phyloP scores from a whole-genome alignment of 495 filamentous ascomycete genomes.

The Aspergillus nanangensis region DNA sequence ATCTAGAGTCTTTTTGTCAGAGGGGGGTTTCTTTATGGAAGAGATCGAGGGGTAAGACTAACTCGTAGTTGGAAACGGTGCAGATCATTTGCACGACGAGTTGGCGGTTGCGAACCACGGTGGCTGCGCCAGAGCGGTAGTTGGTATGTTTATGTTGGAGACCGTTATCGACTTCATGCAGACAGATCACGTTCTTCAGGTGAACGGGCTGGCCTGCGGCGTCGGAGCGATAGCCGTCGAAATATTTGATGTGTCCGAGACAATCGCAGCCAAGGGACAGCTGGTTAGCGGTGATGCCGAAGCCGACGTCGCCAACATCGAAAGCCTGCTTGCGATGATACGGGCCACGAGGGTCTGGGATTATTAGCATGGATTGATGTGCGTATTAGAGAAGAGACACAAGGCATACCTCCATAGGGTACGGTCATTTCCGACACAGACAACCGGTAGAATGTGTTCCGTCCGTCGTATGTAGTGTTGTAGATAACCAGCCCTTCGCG shows the following conservation, averaged over 20 bases:
- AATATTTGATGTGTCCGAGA: conserved; percentile 63
- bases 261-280: conserved; percentile 67
- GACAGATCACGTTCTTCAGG: conserved; percentile 57
- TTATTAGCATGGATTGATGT: conserved; percentile 6
- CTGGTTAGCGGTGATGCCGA: conserved; percentile 63
- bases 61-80: conserved; percentile 76
- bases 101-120: conserved; percentile 57
- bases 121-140: conserved; percentile 57
- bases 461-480: conserved; percentile 64
- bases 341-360: conserved; percentile 57
- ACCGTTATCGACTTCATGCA: conserved; percentile 67
- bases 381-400: neutral
- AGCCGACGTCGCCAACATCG: conserved; percentile 66
- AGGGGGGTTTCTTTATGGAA: neutral
- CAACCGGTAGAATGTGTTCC: conserved; percentile 70
- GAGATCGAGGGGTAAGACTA: neutral
- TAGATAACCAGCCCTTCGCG: conserved; percentile 61
- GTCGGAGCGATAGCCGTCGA: conserved; percentile 54
- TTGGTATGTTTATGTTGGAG: conserved; percentile 70
- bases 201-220: conserved; percentile 48
- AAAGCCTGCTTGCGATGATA: conserved; percentile 72
- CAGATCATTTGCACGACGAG: conserved; percentile 69
- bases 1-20: too few species aligned
- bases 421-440: conserved; percentile 76
- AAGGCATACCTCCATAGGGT: conserved; percentile 43